Conservation (phyloP, 2,329 filamentous ascomycete species). For the Seiridium unicorne region DNA sequence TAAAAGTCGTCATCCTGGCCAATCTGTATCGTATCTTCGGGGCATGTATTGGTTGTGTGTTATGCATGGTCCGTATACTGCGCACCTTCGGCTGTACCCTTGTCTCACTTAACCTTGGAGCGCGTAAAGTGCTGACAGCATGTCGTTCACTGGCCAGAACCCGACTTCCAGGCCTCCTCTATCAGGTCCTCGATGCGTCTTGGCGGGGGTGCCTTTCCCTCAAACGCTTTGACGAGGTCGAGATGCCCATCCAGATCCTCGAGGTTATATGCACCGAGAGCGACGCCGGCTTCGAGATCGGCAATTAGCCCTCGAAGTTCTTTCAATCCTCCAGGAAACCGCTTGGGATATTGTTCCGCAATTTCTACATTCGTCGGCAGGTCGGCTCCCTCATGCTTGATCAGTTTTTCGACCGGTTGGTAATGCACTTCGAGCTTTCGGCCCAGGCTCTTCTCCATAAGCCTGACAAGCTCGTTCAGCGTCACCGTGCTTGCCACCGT, state of each 20-base stretch:
- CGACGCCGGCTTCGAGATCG: slow-evolving; percentile 29
- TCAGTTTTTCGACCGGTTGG: slow-evolving; percentile 21
- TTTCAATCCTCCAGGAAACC: slow-evolving; percentile 22
- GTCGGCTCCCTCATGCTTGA: slow-evolving; percentile 17
- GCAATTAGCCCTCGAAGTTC: slow-evolving; percentile 24
- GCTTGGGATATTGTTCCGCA: slow-evolving; percentile 18
- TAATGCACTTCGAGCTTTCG: slow-evolving; percentile 23
- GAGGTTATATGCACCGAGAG: slow-evolving; percentile 28
- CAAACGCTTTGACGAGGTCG: slow-evolving; percentile 20
- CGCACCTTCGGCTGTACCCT: too few relatives aligned
- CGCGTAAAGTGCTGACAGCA: not conserved
- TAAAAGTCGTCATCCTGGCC: too few relatives aligned
- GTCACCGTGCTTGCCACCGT: slow-evolving; percentile 25
- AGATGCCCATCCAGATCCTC: slow-evolving; percentile 13
- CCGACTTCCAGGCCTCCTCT: slow-evolving; percentile 14
- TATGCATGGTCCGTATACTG: too few relatives aligned
- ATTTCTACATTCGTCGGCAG: slow-evolving; percentile 26
- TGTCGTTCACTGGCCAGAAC: not conserved
- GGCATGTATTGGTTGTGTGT: too few relatives aligned
- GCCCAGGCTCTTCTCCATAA: slow-evolving; percentile 18
- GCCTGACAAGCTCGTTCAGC: slow-evolving; percentile 25
- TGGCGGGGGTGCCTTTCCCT: slow-evolving; percentile 12
- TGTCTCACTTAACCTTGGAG: not conserved
- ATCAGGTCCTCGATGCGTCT: slow-evolving; percentile 16
- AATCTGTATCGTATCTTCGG: too few relatives aligned